phyloP scores from a whole-genome alignment of 140 eudicot genomes.

The Cichorium intybus region DNA sequence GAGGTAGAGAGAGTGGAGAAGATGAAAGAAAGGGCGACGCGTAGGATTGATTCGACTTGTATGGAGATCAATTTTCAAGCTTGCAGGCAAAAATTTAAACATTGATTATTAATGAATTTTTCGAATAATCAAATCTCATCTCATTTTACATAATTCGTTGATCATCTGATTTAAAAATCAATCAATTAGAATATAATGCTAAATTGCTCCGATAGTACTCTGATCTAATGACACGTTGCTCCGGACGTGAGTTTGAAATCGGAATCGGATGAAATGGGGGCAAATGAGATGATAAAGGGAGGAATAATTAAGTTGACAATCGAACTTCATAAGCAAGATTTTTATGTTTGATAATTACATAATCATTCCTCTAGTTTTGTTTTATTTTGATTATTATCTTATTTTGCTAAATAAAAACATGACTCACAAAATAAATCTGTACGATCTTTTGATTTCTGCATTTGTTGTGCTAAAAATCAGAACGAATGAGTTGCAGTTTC shows the following conservation, averaged over 20 bases:
- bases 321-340: slow-evolving; percentile 21
- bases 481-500: slow-evolving; percentile 33
- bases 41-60: slow-evolving; percentile 52
- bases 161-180: background rate
- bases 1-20: slow-evolving; percentile 67
- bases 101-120: slow-evolving; percentile 1
- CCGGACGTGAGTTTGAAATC: slow-evolving; percentile 3
- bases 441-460: slow-evolving; percentile 10
- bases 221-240: slow-evolving; percentile 18
- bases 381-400: background rate
- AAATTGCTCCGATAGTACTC: slow-evolving; percentile 1
- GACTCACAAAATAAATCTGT: background rate
- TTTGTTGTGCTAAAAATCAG: background rate
- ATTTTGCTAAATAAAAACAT: background rate
- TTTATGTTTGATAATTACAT: slow-evolving; percentile 22
- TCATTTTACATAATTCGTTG: background rate
- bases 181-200: background rate
- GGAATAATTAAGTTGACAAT: slow-evolving; percentile 23
- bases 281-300: slow-evolving; percentile 14
- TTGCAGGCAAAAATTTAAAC: slow-evolving; percentile 74
- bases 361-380: slow-evolving; percentile 15
- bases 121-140: slow-evolving; percentile 4
- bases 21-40: slow-evolving; percentile 51
- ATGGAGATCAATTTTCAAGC: slow-evolving; percentile 81
- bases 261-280: slow-evolving; percentile 24